These are phyloP conservation scores for Cercospora berteroae DNA, from an alignment of 2,329 filamentous ascomycete genomes.

Conservation along the genomic window DNA sequence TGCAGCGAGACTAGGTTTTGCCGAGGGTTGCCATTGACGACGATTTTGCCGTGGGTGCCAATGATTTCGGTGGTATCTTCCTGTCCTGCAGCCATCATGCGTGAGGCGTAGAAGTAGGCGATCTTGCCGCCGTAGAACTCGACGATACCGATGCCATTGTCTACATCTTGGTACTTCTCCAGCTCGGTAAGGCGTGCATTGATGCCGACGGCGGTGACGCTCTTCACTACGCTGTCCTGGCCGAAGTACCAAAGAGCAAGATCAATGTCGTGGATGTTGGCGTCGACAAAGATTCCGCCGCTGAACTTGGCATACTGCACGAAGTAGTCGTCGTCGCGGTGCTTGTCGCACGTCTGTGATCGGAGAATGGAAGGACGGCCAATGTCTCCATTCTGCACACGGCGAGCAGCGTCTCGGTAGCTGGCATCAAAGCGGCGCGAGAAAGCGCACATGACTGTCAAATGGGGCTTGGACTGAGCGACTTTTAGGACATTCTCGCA, in stretches of 20 bases:
- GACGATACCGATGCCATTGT: slow-evolving; percentile 63
- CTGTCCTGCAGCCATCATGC: slow-evolving; percentile 68
- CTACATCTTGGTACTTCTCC: slow-evolving; percentile 57
- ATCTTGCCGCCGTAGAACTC: slow-evolving; percentile 65
- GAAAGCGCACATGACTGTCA: slow-evolving; percentile 67
- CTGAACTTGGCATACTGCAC: slow-evolving; percentile 64
- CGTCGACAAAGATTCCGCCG: slow-evolving; percentile 70
- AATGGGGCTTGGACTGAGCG: slow-evolving; percentile 54
- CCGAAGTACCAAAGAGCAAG: slow-evolving; percentile 64
- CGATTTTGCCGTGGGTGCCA: slow-evolving; percentile 63
- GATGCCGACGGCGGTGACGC: slow-evolving; percentile 56
- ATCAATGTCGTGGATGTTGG: slow-evolving; percentile 69
- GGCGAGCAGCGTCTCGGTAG: slow-evolving; percentile 59
- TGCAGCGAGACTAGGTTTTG: slow-evolving; percentile 57
- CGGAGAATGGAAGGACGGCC: slow-evolving; percentile 61
- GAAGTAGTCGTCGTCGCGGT: slow-evolving; percentile 65
- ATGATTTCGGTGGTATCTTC: slow-evolving; percentile 67
- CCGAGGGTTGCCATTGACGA: slow-evolving; percentile 59
- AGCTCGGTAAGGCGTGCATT: slow-evolving; percentile 60
- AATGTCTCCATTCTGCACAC: slow-evolving; percentile 55
- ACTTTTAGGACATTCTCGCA: slow-evolving; percentile 60
- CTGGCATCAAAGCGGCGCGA: slow-evolving; percentile 65
- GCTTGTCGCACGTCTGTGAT: slow-evolving; percentile 66
- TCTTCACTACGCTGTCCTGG: slow-evolving; percentile 54
- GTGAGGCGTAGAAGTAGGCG: slow-evolving; percentile 61